Percentiles rank a stretch among this genome's conserved stretches.
Conservation (phyloP, 768 basidiomycete genomes). For the Kwoniella sp. region DNA sequence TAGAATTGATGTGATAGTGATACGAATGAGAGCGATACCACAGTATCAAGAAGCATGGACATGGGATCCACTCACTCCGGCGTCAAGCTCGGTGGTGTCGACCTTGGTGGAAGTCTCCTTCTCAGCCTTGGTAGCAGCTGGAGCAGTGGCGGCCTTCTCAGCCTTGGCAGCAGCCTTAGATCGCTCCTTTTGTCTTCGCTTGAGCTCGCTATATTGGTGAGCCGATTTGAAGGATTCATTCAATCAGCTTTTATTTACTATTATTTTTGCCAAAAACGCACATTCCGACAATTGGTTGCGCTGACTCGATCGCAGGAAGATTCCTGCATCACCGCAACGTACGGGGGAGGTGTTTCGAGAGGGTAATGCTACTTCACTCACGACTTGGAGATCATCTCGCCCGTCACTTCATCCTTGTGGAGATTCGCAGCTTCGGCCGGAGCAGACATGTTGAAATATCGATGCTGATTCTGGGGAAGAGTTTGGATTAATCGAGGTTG, state of each 20-base stretch:
- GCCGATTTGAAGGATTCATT: too few species aligned
- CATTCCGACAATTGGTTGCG: too few species aligned
- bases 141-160: slow-evolving; percentile 61
- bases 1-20: too few species aligned
- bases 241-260: too few species aligned
- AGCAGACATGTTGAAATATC: slow-evolving; percentile 51
- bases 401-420: slow-evolving; percentile 67
- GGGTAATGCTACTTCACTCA: too few species aligned
- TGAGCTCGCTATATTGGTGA: slow-evolving; percentile 71
- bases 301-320: too few species aligned
- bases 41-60: too few species aligned
- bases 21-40: too few species aligned
- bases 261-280: too few species aligned
- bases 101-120: slow-evolving; percentile 48
- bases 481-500: not conserved
- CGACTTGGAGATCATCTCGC: slow-evolving; percentile 97
- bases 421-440: slow-evolving; percentile 49
- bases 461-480: slow-evolving; percentile 1
- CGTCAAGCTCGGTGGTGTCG: slow-evolving; percentile 82
- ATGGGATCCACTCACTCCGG: slow-evolving; percentile 84
- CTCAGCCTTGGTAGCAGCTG: slow-evolving; percentile 50
- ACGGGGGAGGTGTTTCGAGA: too few species aligned
- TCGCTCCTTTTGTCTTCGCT: slow-evolving; percentile 86
- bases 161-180: slow-evolving; percentile 73
- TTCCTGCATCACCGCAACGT: too few species aligned